Percentiles rank a stretch among this genome's conserved stretches.
Evolutionary conservation across 306 rosid species (phyloP).

Genomic region (Acmispon strigosus): DNA sequence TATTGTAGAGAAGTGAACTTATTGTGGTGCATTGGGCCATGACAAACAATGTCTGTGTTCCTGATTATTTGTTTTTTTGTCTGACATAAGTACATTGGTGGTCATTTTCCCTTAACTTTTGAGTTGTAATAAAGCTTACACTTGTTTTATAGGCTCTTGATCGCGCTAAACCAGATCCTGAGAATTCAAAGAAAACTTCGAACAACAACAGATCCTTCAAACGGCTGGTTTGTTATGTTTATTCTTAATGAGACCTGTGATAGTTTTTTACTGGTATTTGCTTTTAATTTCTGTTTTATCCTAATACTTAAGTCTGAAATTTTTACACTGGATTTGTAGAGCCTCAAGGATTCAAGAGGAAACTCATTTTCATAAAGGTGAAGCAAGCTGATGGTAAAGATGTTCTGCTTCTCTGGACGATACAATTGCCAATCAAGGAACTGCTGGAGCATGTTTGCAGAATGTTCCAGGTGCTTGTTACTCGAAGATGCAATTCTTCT

Average conservation of each 20-base stretch:
- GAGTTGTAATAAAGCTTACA: not conserved
- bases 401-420: constrained; percentile 16
- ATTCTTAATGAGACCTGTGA: constrained; percentile 11
- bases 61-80: not conserved
- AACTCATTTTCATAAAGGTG: constrained; percentile 33
- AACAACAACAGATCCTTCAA: constrained; percentile 64
- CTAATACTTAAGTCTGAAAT: not conserved
- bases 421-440: constrained; percentile 18
- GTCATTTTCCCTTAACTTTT: not conserved
- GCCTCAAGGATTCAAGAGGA: constrained; percentile 55
- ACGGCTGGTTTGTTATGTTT: constrained; percentile 59
- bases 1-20: not conserved
- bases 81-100: not conserved
- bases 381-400: constrained; percentile 18
- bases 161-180: constrained; percentile 75
- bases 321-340: constrained; percentile 32
- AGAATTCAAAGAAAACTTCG: constrained; percentile 38
- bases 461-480: constrained; percentile 20
- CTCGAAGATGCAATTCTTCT: constrained; percentile 21
- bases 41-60: not conserved
- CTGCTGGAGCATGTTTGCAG: constrained; percentile 22
- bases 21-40: constrained; percentile 5
- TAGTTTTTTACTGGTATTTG: constrained; percentile 14
- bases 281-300: not conserved
- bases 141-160: constrained; percentile 56